Evolutionary conservation across 2,329 filamentous ascomycete genomes (phyloP).

Genomic region (Cladophialophora yegresii): DNA sequence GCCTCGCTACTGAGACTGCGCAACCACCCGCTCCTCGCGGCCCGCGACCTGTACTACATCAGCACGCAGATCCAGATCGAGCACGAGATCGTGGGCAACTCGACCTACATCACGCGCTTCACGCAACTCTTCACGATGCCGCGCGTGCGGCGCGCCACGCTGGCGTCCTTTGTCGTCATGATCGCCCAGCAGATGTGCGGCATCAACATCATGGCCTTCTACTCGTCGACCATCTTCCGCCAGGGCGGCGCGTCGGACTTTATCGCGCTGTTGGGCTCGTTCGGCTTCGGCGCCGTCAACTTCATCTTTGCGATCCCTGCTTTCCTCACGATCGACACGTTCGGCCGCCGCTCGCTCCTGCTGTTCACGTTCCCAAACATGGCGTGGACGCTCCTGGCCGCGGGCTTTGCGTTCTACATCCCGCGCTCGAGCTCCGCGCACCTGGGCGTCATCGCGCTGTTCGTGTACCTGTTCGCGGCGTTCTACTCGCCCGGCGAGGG

Average conservation of each 20-base stretch:
- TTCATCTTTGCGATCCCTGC: slow-evolving; percentile 62
- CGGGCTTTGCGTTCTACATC: slow-evolving; percentile 58
- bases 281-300: slow-evolving; percentile 61
- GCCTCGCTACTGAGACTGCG: slow-evolving; percentile 38
- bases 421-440: slow-evolving; percentile 45
- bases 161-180: slow-evolving; percentile 40
- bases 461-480: slow-evolving; percentile 59
- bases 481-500: slow-evolving; percentile 49
- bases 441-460: slow-evolving; percentile 56
- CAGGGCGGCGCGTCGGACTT: slow-evolving; percentile 49
- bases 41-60: slow-evolving; percentile 42
- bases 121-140: slow-evolving; percentile 54
- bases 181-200: slow-evolving; percentile 43
- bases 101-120: slow-evolving; percentile 48
- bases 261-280: slow-evolving; percentile 55
- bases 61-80: slow-evolving; percentile 44
- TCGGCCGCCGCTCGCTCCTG: slow-evolving; percentile 57
- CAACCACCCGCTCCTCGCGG: slow-evolving; percentile 38
- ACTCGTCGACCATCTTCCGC: slow-evolving; percentile 54
- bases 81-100: slow-evolving; percentile 40
- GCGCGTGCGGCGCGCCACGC: slow-evolving; percentile 50
- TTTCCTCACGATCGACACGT: slow-evolving; percentile 60
- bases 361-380: slow-evolving; percentile 55
- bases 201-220: slow-evolving; percentile 47
- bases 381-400: slow-evolving; percentile 51